These are phyloP conservation scores for Globisporangium polare DNA, from an alignment of 352 stramenopile species.

Conservation along the genomic window DNA sequence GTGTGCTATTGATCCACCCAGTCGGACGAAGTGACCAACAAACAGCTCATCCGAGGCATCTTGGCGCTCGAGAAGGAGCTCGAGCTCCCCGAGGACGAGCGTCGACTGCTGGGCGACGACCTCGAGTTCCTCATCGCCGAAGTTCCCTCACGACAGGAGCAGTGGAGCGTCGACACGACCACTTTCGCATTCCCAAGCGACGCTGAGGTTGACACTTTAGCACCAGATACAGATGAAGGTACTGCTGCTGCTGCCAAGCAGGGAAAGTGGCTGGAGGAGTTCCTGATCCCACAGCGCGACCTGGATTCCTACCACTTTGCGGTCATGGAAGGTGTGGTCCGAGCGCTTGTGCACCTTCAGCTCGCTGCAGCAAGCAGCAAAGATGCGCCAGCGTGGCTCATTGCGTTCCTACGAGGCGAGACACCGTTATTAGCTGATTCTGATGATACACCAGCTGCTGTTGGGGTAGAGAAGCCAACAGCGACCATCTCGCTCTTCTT, in stretches of 20 bases:
- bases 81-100: constrained; percentile 32
- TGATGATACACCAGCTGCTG: not conserved
- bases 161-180: constrained; percentile 46
- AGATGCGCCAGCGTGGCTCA: constrained; percentile 38
- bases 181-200: constrained; percentile 24
- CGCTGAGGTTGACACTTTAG: not conserved
- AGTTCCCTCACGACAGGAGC: constrained; percentile 24
- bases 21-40: constrained; percentile 40
- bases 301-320: constrained; percentile 42
- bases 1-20: not conserved
- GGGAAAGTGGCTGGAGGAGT: constrained; percentile 13
- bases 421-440: not conserved
- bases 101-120: constrained; percentile 28
- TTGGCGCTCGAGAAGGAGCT: constrained; percentile 31
- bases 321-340: constrained; percentile 32
- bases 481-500: constrained; percentile 28
- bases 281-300: constrained; percentile 28
- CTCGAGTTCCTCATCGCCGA: constrained; percentile 36
- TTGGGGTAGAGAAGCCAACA: not conserved
- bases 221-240: constrained; percentile 1
- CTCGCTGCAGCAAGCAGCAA: constrained; percentile 25
- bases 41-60: constrained; percentile 41
- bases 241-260: not conserved
- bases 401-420: constrained; percentile 29
- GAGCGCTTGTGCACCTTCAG: constrained; percentile 40